Percentiles rank a stretch among this genome's conserved stretches.
Evolutionary conservation across 164 flowering plant genomes (phyloP).

Genomic region (Annona squamosa): DNA sequence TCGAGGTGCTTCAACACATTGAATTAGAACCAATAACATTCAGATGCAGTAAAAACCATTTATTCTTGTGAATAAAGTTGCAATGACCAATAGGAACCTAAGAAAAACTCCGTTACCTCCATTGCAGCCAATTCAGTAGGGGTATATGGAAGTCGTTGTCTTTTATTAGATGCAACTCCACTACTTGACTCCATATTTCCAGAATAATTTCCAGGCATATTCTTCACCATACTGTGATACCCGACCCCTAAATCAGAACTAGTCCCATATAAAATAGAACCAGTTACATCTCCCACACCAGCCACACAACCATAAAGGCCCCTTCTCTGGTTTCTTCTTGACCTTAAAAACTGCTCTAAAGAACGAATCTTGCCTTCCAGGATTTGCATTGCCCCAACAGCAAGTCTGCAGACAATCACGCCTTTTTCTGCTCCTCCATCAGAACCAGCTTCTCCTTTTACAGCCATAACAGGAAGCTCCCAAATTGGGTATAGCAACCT

Average conservation of each 20-base stretch:
- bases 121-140: slow-evolving; percentile 91
- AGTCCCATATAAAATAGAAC: slow-evolving; percentile 76
- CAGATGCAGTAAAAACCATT: neutral
- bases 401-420: slow-evolving; percentile 66
- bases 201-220: slow-evolving; percentile 68
- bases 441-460: slow-evolving; percentile 43
- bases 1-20: neutral
- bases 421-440: slow-evolving; percentile 41
- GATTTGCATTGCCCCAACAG: slow-evolving; percentile 74
- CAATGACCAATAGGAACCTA: neutral
- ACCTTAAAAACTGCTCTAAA: slow-evolving; percentile 72
- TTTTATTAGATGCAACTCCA: slow-evolving; percentile 47
- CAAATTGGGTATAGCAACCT: slow-evolving; percentile 88
- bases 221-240: slow-evolving; percentile 63
- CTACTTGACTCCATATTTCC: slow-evolving; percentile 47
- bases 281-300: slow-evolving; percentile 81
- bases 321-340: slow-evolving; percentile 85
- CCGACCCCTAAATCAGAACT: slow-evolving; percentile 50
- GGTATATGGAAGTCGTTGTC: slow-evolving; percentile 84
- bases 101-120: slow-evolving; percentile 48
- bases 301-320: slow-evolving; percentile 94
- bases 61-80: neutral
- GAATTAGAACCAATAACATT: neutral
- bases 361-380: slow-evolving; percentile 89
- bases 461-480: slow-evolving; percentile 84